Conservation (phyloP, 208 protist species). For the Leishmania mexicana region DNA sequence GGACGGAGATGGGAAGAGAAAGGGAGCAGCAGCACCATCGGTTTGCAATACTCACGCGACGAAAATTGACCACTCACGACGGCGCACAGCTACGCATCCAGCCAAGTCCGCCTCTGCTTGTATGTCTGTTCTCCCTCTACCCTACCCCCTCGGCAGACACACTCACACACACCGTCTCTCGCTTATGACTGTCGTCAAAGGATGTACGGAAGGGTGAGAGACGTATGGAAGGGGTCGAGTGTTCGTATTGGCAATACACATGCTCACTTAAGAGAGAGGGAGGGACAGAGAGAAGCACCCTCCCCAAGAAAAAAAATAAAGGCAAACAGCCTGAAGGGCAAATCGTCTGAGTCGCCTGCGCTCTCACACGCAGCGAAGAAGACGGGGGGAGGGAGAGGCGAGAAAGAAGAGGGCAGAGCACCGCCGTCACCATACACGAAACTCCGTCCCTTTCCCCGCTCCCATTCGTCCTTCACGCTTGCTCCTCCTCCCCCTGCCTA, state of each 20-base stretch:
- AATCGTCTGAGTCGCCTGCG: background rate
- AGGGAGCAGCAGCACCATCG: background rate
- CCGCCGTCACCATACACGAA: background rate
- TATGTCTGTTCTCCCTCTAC: background rate
- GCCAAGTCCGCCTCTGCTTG: background rate
- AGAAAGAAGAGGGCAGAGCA: background rate
- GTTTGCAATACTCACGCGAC: background rate
- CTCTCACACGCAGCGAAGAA: background rate
- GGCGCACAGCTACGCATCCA: background rate
- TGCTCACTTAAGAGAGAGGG: background rate
- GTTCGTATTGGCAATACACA: background rate
- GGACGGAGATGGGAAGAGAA: background rate
- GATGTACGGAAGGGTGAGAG: conserved; percentile 6
- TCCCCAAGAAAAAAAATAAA: background rate
- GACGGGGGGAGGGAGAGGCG: background rate
- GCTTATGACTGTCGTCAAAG: background rate
- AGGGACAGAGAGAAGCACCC: background rate
- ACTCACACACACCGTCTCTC: background rate
- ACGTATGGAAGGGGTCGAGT: background rate
- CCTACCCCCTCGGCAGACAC: background rate
- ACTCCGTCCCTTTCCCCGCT: background rate
- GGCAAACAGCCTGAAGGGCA: background rate
- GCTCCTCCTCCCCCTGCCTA: background rate
- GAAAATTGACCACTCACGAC: background rate
- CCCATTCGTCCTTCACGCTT: background rate